Conservation (phyloP, 169 alveolate species). For the Babesia gibsoni region DNA sequence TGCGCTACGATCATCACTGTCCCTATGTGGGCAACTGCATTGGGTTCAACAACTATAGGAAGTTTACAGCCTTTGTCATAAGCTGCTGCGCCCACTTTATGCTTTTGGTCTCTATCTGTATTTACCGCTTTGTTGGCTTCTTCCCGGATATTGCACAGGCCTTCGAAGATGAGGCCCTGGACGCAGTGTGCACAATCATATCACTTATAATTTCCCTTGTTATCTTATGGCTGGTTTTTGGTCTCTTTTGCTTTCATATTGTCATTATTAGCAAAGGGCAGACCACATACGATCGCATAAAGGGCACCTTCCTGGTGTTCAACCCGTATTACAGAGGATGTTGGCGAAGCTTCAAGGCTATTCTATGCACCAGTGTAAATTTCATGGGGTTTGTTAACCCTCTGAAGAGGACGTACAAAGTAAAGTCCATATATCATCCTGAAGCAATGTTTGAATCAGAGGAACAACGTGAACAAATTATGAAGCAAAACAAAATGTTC, state of each 20-base stretch:
- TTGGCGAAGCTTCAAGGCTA: slow-evolving; percentile 7
- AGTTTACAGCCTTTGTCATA: slow-evolving; percentile 73
- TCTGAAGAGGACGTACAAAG: not conserved
- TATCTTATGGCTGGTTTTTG: slow-evolving; percentile 74
- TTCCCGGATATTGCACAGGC: slow-evolving; percentile 19
- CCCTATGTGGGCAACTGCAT: slow-evolving; percentile 89
- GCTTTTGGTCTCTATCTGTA: slow-evolving; percentile 22
- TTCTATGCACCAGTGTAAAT: not conserved
- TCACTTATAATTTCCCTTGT: slow-evolving; percentile 35
- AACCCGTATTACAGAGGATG: slow-evolving; percentile 71
- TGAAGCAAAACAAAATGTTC: not conserved
- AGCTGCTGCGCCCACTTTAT: slow-evolving; percentile 66
- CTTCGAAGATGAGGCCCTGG: slow-evolving; percentile 28
- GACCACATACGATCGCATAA: slow-evolving; percentile 78
- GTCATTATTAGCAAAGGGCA: slow-evolving; percentile 64
- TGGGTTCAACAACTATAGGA: slow-evolving; percentile 84
- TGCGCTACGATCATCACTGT: slow-evolving; percentile 90
- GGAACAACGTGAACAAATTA: slow-evolving; percentile 21
- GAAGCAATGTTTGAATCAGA: slow-evolving; percentile 43
- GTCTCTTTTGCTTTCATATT: slow-evolving; percentile 75
- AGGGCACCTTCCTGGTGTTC: slow-evolving; percentile 69
- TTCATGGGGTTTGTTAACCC: slow-evolving; percentile 4
- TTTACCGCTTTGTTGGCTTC: slow-evolving; percentile 62
- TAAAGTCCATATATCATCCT: slow-evolving; percentile 17
- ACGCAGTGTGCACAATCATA: slow-evolving; percentile 51